phyloP scores from a whole-genome alignment of 768 basidiomycete genomes.

The Russula griseocarnosa region DNA sequence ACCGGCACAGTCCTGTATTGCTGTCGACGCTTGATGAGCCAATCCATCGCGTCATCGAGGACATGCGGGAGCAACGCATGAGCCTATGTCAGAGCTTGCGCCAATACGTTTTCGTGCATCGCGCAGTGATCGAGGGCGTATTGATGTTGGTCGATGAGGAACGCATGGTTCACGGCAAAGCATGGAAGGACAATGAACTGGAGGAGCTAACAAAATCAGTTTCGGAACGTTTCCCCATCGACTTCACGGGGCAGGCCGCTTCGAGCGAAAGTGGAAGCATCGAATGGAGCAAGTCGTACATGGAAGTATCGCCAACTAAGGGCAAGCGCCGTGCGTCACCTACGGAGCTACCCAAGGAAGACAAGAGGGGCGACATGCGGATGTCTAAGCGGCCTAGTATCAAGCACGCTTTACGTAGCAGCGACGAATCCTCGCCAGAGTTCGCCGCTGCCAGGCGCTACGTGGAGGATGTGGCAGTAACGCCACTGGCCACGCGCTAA shows the following conservation, averaged over 20 bases:
- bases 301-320: constrained; percentile 34
- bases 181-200: constrained; percentile 25
- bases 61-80: constrained; percentile 96
- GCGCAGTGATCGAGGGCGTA: constrained; percentile 77
- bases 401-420: constrained; percentile 42
- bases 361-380: constrained; percentile 50
- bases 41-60: constrained; percentile 77
- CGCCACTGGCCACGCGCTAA: constrained; percentile 11
- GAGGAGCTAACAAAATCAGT: constrained; percentile 29
- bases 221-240: constrained; percentile 20
- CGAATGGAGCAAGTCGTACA: constrained; percentile 13
- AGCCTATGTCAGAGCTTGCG: constrained; percentile 90
- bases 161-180: constrained; percentile 38
- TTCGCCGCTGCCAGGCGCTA: background rate
- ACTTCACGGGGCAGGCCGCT: background rate
- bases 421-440: constrained; percentile 24
- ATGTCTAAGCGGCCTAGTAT: constrained; percentile 66
- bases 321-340: constrained; percentile 70
- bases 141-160: constrained; percentile 75
- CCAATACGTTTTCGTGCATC: constrained; percentile 93
- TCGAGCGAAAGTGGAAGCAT: constrained; percentile 21
- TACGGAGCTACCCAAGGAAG: constrained; percentile 62
- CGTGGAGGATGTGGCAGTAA: background rate
- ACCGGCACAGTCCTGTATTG: constrained; percentile 48
- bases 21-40: constrained; percentile 70